A percentile compares a stretch with the other conserved stretches of the same genome.
Evolutionary conservation across 441 rosid genomes (phyloP).

Genomic region (Brassica balearica): DNA sequence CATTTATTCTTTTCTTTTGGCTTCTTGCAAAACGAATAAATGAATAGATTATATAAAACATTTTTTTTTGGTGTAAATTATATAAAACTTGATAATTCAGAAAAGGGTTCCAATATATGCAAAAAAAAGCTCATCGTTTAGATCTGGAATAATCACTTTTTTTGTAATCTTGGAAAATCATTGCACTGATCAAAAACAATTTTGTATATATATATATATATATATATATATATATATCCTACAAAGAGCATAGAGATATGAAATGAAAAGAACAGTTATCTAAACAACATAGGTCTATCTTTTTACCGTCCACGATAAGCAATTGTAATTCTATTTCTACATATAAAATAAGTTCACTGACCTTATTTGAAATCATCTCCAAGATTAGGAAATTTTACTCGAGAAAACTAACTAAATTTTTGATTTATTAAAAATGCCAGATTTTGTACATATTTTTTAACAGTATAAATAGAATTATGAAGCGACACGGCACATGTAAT

Average conservation of each 20-base stretch:
- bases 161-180: no score
- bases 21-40: slow-evolving; percentile 7
- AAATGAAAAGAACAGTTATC: slow-evolving; percentile 19
- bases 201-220: no score
- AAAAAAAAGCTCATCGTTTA: slow-evolving; percentile 26
- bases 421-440: no score
- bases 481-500: slow-evolving; percentile 42
- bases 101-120: not conserved
- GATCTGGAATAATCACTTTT: not conserved
- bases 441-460: not conserved
- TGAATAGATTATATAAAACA: not conserved
- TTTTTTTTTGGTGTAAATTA: no score
- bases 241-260: not conserved
- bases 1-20: not conserved
- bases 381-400: not conserved
- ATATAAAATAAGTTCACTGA: slow-evolving; percentile 4
- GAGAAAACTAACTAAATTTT: not conserved
- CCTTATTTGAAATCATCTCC: slow-evolving; percentile 17
- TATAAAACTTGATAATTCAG: not conserved
- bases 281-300: slow-evolving; percentile 10
- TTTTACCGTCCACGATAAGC: slow-evolving; percentile 20
- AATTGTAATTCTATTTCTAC: not conserved
- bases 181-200: no score
- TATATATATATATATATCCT: no score
- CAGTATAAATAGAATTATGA: slow-evolving; percentile 16